phyloP scores from a whole-genome alignment of 2,329 filamentous ascomycete species.

The Capronia americana region DNA sequence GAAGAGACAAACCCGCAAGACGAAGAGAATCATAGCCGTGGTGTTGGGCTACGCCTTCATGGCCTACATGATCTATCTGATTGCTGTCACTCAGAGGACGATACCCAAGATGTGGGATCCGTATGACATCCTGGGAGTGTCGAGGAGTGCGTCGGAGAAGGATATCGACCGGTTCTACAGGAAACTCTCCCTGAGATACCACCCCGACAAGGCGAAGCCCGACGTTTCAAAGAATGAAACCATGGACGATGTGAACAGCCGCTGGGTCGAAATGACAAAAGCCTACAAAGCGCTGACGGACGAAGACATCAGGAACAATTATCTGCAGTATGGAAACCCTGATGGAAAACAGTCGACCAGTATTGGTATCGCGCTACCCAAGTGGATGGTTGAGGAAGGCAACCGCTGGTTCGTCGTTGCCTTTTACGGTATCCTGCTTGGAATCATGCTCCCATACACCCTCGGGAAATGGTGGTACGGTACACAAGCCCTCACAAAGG shows the following conservation, averaged over 20 bases:
- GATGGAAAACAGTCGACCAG: conserved; percentile 98
- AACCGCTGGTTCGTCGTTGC: conserved; percentile 95
- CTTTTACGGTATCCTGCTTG: conserved; percentile 85
- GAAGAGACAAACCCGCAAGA: conserved; percentile 84
- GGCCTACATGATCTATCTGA: conserved; percentile 90
- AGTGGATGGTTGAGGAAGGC: conserved; percentile 89
- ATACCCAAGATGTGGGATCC: conserved; percentile 89
- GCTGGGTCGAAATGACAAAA: conserved; percentile 95
- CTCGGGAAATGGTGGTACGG: conserved; percentile 99
- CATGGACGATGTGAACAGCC: conserved; percentile 78
- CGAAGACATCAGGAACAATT: conserved; percentile 97
- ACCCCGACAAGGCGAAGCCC: conserved; percentile 90
- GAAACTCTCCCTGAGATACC: conserved; percentile 80
- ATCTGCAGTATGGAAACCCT: conserved; percentile 91
- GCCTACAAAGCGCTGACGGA: conserved; percentile 98
- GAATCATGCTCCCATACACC: conserved; percentile 87
- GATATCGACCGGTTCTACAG: conserved; percentile 92
- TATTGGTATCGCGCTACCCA: conserved; percentile 93
- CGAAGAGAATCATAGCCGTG: conserved; percentile 82
- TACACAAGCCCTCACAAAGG: conserved; percentile 88
- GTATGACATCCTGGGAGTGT: conserved; percentile 89
- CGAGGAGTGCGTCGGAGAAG: conserved; percentile 82
- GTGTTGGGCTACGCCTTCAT: conserved; percentile 81
- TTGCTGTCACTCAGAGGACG: conserved; percentile 75
- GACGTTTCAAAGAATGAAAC: conserved; percentile 90